Base-by-base conservation (phyloP, 2,329 filamentous ascomycete genomes). In the Aspergillus floridensis region DNA sequence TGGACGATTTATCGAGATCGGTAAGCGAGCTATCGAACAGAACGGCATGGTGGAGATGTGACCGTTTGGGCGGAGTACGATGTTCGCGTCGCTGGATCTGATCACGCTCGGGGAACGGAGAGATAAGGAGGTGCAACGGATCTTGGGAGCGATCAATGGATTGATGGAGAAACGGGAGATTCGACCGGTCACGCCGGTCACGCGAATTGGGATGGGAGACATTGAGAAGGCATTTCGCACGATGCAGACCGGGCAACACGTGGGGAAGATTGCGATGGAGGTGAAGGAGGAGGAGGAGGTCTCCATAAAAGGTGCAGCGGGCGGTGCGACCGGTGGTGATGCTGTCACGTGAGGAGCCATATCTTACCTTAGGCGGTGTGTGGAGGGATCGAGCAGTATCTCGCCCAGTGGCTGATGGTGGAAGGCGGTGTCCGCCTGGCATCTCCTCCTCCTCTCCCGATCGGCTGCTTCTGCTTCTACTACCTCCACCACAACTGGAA, bases 261-360 rank as follows among this genome's bases (percentile, higher is more conserved):
- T 76, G 1, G 77, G 78, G 11, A 79, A 79, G 60, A 61, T 79
- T 3, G 74, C 79, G 8, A 5, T 49, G 38, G 29, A 26, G 47
- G 16, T 21, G 29, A 35, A 31, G 32, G 10, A 35, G 32, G 32
- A 35, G 32, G 32, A 35, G 10, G 31, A 32, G 11, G n/a, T n/a
- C n/a, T n/a, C n/a, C n/a, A n/a, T n/a, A n/a, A n/a, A n/a, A n/a
- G n/a, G n/a, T 6, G 35, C 32, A 29, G n/a, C 24, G 14, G 32
- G 26, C 7, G 29, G 7, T 21, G 4, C 10, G 29, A n/a, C 29
- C 19, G 24, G 53, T 53, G 24, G 53, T 53, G n/a, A 32, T 12
- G 11, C 26, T 59, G 4, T 38, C 16, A 14, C 48, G 47, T 47
- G 58, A 48, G 21, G 44, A 14, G 5, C 35, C 56, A 2, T 71